Evolutionary conservation across 1,284 basidiomycete species (phyloP), one percentile per base, ranked within the genome.

Genomic region (Ustilago crameri): DNA sequence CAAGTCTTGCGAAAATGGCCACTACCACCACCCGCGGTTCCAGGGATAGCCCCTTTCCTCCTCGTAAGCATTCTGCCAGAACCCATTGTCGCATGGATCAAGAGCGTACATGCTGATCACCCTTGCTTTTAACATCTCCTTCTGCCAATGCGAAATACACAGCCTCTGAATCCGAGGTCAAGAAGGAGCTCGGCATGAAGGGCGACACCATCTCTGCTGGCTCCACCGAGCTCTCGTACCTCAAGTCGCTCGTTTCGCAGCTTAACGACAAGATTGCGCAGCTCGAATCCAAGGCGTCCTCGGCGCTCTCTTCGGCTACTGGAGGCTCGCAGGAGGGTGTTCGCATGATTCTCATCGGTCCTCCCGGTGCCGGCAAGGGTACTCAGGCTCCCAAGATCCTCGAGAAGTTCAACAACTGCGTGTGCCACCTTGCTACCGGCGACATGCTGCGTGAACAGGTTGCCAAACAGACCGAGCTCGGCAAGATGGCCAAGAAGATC

Each of bases 381-480:
- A 98, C 95, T 1, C 95, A 98, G 85, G 95, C 94, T 1, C 95
- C 96, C 23, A 89, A 88, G 84, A 95, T 98, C 85, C 89, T 91
- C 51, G 90, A 94, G 72, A 89, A 92, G 83, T 98, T 91, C 88
- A 69, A 79, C 64, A 78, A 81, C 77, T 93, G 93, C 84, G 90
- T 98, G 52, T 98, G 95, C 87, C 95, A 98, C 86, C 87, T 98
- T 75, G 95, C 95, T 30, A 98, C 95, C 27, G 95, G 95, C 37
- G 95, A 98, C 87, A 96, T 98, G 93, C 87, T 98, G 61, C 91
- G 95, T 48, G 93, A 95, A 73, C 94, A 98, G 85, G 94, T 98
- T 61, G 80, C 89, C 43, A 86, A 90, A 84, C 91, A 95, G 86
- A 97, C 95, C 5, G 86, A 89, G 40, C 88, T 98, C 48, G 95